Evolutionary conservation across 768 basidiomycete species (phyloP).

Genomic region (Calvatia gigantea): DNA sequence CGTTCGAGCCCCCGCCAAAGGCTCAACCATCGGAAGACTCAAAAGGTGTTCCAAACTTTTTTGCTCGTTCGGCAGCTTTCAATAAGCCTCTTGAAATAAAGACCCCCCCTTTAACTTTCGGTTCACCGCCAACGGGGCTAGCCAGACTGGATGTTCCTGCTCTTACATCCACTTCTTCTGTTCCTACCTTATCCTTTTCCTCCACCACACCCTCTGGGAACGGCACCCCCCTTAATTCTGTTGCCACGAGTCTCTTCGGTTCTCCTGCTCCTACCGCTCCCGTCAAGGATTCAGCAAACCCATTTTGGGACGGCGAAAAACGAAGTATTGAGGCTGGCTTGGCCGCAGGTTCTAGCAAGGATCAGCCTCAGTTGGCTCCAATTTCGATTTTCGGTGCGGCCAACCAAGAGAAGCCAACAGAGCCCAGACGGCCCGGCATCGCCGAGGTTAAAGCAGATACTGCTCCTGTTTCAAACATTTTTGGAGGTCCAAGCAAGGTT

Average conservation of each 20-base stretch:
- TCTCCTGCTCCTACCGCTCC: constrained; percentile 21
- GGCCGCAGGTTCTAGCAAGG: neutral
- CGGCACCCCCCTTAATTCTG: constrained; percentile 6
- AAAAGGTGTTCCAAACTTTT: constrained; percentile 60
- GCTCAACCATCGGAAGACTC: neutral
- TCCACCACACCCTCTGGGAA: constrained; percentile 14
- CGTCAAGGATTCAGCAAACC: constrained; percentile 38
- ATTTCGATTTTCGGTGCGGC: constrained; percentile 8
- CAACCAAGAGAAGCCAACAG: neutral
- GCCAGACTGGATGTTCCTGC: constrained; percentile 15
- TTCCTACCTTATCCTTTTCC: constrained; percentile 4
- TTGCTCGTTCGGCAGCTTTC: constrained; percentile 47
- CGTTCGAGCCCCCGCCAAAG: constrained; percentile 13
- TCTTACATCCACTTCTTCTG: constrained; percentile 8
- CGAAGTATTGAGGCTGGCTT: constrained; percentile 12
- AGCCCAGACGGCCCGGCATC: neutral
- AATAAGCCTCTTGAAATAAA: constrained; percentile 33
- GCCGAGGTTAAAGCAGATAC: neutral
- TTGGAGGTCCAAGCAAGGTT: constrained; percentile 1
- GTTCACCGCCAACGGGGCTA: constrained; percentile 10
- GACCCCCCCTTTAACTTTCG: constrained; percentile 23
- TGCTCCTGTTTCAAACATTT: neutral
- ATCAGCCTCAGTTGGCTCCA: neutral
- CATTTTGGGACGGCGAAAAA: constrained; percentile 40
- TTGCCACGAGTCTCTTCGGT: constrained; percentile 11